Base-by-base conservation (phyloP, 1,284 basidiomycete species). In the Caloboletus inedulis region DNA sequence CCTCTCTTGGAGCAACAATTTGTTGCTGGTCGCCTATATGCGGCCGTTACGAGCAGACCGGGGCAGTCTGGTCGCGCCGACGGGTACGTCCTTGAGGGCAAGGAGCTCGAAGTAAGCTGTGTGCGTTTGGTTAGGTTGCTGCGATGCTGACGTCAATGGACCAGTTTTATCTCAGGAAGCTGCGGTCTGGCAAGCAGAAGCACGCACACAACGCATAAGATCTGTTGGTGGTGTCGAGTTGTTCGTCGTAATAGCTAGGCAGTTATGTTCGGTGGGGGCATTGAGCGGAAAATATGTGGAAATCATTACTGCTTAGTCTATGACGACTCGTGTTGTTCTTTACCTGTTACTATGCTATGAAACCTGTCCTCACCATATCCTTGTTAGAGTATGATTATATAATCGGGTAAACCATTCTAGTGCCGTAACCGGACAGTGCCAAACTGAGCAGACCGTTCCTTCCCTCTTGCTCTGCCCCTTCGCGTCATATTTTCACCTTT, bases 31-130 rank as follows among this genome's bases (percentile, higher is more conserved):
- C 86, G 92, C 76, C 79, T 94, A 58, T 94, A 94, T 70, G 95
- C 94, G 62, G 66, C 79, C 65, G 89, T 98, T 74, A 85, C 91
- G 57, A 94, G 91, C 73, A 86, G 94, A 72, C 94, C 94, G 55
- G 94, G 94, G 43, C 94, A 98, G 75, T 91, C 86, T 52, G 94
- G 94, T 43, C 91, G 94, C 61, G 86, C 89, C 57, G 95, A 98
- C 73, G 94, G 94, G 52, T 96, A 97, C 77, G 80, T 98, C 60
- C 85, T 98, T 52, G 94, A 98, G 80, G 94, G 94, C 70, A 93
- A 93, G 77, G 94, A 98, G 74, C 85, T 97, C 55, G 94, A 97
- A 81, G 91, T 94, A 65, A 49, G 78, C 53, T 18, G 49, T 47
- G 30, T 33, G 47, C 48, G 42, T 55, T 47, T 40, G 23, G 43